A percentile compares a stretch with the other conserved stretches of the same genome.
Evolutionary conservation across 441 rosid species (phyloP).

Genomic region (Gossypium schwendimanii): DNA sequence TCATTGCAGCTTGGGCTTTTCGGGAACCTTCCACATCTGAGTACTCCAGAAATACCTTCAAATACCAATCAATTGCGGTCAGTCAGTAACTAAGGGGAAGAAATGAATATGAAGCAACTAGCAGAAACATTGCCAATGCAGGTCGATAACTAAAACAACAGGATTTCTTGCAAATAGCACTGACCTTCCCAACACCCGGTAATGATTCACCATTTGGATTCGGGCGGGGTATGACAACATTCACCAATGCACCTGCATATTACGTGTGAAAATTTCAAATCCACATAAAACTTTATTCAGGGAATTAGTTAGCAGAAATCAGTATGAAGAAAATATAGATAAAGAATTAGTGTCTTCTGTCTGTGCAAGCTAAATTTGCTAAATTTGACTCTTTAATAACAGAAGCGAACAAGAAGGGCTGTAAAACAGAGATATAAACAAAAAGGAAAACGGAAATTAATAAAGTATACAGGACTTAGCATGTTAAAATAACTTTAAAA

Average conservation of each 20-base stretch:
- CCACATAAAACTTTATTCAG: neutral
- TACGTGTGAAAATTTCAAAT: neutral
- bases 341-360: neutral
- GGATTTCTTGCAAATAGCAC: neutral
- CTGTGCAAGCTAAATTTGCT: neutral
- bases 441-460: constrained; percentile 14
- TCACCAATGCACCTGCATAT: constrained; percentile 4
- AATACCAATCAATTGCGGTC: neutral
- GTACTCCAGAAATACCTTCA: constrained; percentile 54
- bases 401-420: neutral
- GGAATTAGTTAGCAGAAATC: neutral
- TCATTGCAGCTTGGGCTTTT: constrained; percentile 36
- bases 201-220: neutral
- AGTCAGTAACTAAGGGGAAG: neutral
- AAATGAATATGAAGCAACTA: neutral
- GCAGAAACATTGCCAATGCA: neutral
- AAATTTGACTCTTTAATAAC: neutral
- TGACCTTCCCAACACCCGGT: constrained; percentile 56
- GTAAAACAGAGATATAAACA: neutral
- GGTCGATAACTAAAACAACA: neutral
- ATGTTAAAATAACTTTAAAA: neutral
- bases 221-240: constrained; percentile 6
- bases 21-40: constrained; percentile 33
- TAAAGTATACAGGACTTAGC: neutral
- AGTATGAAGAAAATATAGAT: neutral